phyloP scores from a whole-genome alignment of 164 flowering plant species.

The Brasenia schreberi region DNA sequence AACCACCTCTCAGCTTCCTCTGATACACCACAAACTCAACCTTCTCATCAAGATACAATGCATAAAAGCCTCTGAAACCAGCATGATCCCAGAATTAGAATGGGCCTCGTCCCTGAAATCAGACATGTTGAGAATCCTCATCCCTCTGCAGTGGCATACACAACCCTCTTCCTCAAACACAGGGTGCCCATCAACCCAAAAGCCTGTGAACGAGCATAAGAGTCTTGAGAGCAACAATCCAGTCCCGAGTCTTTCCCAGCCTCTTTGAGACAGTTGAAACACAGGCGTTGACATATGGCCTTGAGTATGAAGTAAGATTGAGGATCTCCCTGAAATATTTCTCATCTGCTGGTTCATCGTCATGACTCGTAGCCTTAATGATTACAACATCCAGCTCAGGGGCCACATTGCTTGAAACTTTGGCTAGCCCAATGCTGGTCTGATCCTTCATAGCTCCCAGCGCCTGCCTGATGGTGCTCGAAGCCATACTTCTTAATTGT shows the following conservation, averaged over 20 bases:
- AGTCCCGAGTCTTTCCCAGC: conserved; percentile 49
- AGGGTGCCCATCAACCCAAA: conserved; percentile 42
- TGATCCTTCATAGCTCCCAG: conserved; percentile 80
- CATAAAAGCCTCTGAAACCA: no score
- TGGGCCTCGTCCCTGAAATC: conserved; percentile 71
- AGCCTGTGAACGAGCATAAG: conserved; percentile 52
- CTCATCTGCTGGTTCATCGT: conserved; percentile 55
- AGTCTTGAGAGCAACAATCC: conserved; percentile 68
- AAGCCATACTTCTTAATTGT: conserved; percentile 23
- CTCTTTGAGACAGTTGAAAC: conserved; percentile 37
- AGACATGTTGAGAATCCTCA: conserved; percentile 52
- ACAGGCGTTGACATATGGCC: conserved; percentile 40
- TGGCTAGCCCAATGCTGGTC: conserved; percentile 73
- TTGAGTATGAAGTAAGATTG: conserved; percentile 29
- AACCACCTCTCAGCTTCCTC: conserved; percentile 23
- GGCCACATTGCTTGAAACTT: conserved; percentile 51
- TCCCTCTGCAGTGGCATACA: no score
- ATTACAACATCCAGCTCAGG: conserved; percentile 68
- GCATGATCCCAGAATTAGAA: conserved; percentile 73
- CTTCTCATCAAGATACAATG: no score
- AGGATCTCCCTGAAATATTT: conserved; percentile 47
- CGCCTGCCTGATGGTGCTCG: conserved; percentile 54
- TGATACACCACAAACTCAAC: conserved; percentile 35
- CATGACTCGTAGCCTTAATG: conserved; percentile 72
- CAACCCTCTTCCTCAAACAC: no score